Evolutionary conservation across 768 basidiomycete species (phyloP), one percentile per base, ranked within the genome.

Genomic region (Suillus subaureus): DNA sequence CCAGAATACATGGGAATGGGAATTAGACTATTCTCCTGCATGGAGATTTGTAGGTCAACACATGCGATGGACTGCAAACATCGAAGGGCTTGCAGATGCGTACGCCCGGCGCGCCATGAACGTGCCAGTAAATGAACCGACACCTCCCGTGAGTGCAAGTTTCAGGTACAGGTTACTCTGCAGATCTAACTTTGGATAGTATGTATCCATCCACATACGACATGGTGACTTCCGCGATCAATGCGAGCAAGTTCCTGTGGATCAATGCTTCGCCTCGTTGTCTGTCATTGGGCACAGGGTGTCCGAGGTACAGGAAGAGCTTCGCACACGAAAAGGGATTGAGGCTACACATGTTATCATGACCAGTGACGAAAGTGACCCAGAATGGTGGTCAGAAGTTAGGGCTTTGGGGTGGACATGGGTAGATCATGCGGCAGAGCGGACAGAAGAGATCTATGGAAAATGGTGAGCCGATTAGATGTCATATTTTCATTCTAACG

Each of bases 331-430:
- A 39, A 83, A 80, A 64, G 82, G 84, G 3, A 73, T 86, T 6
- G 72, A 65, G 13, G 83, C 83, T 18, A 74, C 82, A 8, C 80
- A 85, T 67, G 84, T 89, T 28, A 79, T 90, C 60, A 82, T 89
- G 80, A 89, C 87, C 15, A 89, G 87, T 65, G 89, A 90, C 70
- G 88, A 90, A 72, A 69, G 74, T 49, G 79, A 87, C 68, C 69
- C 79, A 15, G 77, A 75, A 18, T 89, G 85, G 87, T 89, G 86
- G 86, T 73, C 79, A 26, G 82, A 81, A n/a, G 83, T 87, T 7
- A 71, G 73, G 35, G 72, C 75, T 49, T 68, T 79, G 33, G 87
- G 87, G 1, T 89, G 88, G 87, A 79, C 78, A 43, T 71, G 71
- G 18, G 73, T 87, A 42, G 83, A 89, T 70, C 86, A 87, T 71